Evolutionary conservation across 2,329 filamentous ascomycete genomes (phyloP).

Genomic region (Trichoderma sp.): DNA sequence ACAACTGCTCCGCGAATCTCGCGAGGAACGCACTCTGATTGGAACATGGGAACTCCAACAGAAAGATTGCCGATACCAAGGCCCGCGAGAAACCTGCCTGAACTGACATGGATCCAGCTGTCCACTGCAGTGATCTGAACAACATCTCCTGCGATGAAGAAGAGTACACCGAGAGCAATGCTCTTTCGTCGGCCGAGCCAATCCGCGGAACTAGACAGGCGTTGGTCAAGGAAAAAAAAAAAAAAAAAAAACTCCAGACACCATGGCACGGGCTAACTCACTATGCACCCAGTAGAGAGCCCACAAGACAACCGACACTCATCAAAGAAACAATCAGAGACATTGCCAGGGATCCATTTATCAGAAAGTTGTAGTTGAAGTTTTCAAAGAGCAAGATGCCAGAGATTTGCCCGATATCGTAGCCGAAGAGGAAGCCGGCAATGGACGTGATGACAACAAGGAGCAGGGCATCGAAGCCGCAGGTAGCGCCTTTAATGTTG

Average conservation of each 20-base stretch:
- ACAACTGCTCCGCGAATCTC: conserved; percentile 66
- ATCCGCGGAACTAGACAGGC: conserved; percentile 50
- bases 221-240: not conserved
- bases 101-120: conserved; percentile 65
- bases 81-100: conserved; percentile 67
- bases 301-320: conserved; percentile 58
- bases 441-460: conserved; percentile 57
- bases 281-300: conserved; percentile 55
- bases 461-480: conserved; percentile 44
- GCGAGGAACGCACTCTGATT: conserved; percentile 63
- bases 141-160: conserved; percentile 66
- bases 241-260: not conserved
- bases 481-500: conserved; percentile 47
- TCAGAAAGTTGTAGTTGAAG: conserved; percentile 48
- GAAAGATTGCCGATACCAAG: conserved; percentile 68
- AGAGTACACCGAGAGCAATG: conserved; percentile 52
- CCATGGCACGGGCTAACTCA: conserved; percentile 29
- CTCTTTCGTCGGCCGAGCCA: conserved; percentile 59
- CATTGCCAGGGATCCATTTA: not conserved
- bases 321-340: conserved; percentile 59
- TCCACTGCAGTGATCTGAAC: conserved; percentile 63
- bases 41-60: conserved; percentile 67
- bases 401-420: conserved; percentile 63
- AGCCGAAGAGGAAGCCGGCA: conserved; percentile 64
- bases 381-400: conserved; percentile 53